A percentile compares a stretch with the other conserved stretches of the same genome.
Conservation (phyloP, 192 early-diverging fungal genomes). For the Entomortierella beljakovae region DNA sequence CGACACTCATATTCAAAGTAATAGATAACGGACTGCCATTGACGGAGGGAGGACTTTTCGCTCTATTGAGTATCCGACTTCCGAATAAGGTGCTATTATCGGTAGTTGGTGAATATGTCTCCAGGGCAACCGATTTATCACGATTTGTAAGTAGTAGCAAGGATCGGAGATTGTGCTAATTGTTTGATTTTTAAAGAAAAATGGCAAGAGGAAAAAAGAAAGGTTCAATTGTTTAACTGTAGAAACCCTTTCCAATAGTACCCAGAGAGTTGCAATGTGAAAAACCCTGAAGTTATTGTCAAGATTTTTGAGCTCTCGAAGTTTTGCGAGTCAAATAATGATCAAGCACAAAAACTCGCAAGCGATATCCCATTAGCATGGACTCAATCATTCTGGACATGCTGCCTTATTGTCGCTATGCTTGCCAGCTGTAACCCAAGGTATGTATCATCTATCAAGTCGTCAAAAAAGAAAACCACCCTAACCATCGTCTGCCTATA, state of each 20-base stretch:
- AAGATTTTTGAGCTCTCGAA: constrained; percentile 35
- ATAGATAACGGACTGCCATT: constrained; percentile 41
- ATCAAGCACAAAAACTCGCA: constrained; percentile 17
- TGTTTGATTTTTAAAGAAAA: background rate
- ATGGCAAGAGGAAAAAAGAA: too few relatives aligned
- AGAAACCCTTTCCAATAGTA: constrained; percentile 24
- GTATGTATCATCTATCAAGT: constrained; percentile 7
- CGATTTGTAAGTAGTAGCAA: constrained; percentile 31
- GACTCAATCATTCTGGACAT: constrained; percentile 38
- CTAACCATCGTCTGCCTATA: too few relatives aligned
- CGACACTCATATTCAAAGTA: constrained; percentile 25
- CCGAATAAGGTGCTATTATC: constrained; percentile 30
- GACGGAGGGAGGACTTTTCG: constrained; percentile 28
- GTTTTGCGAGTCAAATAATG: constrained; percentile 20
- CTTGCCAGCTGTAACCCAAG: constrained; percentile 42
- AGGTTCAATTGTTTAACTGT: too few relatives aligned
- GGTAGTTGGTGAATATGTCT: constrained; percentile 29
- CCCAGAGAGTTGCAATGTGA: constrained; percentile 32
- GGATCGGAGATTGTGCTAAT: background rate
- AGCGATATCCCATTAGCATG: constrained; percentile 35
- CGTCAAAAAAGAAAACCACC: too few relatives aligned
- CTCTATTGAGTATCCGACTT: constrained; percentile 26
- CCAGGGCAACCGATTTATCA: constrained; percentile 36
- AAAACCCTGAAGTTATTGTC: constrained; percentile 40
- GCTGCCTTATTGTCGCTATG: constrained; percentile 32